These are phyloP conservation scores for Sclerotinia spermophila DNA, from an alignment of 2,329 filamentous ascomycete genomes.

Conservation along the genomic window DNA sequence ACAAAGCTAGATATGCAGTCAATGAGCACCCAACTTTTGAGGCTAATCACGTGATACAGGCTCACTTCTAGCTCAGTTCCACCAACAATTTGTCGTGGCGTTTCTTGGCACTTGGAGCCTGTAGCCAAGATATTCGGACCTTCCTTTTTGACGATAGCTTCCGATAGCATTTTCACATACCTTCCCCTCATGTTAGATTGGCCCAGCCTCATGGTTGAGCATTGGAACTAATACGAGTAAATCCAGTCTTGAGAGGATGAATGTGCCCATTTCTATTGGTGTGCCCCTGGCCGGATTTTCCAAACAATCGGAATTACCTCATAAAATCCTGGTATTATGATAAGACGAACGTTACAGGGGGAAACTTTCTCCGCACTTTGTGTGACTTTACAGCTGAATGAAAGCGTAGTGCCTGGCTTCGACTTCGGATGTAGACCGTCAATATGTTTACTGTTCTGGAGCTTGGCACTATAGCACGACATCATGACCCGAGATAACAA, in stretches of 20 bases:
- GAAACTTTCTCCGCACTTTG: constrained; percentile 11
- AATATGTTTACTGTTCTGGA: neutral
- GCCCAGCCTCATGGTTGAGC: neutral
- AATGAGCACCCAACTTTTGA: neutral
- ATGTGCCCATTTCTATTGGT: neutral
- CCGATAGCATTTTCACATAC: constrained; percentile 1
- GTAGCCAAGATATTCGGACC: constrained; percentile 7
- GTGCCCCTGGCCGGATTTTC: neutral
- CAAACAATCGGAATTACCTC: constrained; percentile 8
- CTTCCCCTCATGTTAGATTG: constrained; percentile 14
- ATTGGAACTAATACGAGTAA: constrained; percentile 9
- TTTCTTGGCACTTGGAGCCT: constrained; percentile 14
- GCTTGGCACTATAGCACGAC: constrained; percentile 15
- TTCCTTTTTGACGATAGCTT: constrained; percentile 9
- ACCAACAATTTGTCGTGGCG: neutral
- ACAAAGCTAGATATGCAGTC: neutral
- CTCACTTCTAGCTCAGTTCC: neutral
- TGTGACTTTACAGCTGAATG: neutral
- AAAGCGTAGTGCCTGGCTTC: neutral
- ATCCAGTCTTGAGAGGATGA: neutral
- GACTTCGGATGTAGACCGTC: neutral
- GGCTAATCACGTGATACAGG: neutral
- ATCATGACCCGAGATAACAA: constrained; percentile 11
- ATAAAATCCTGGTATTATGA: constrained; percentile 9
- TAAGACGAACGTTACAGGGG: neutral